Evolutionary conservation across 305 asterid genomes (phyloP).

Genomic region (Solanum aculeatissimum): DNA sequence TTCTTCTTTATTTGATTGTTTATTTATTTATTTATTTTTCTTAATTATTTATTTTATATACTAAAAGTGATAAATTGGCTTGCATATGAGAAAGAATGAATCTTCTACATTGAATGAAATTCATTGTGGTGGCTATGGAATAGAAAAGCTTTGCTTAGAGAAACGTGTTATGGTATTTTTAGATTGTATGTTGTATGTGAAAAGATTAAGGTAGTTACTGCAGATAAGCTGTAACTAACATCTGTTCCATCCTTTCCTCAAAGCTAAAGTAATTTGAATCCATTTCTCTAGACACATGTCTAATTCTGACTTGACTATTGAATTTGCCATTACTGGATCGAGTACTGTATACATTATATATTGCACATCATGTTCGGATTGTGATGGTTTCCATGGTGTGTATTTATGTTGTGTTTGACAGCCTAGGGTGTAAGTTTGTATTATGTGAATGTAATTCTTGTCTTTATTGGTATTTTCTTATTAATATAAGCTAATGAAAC

Average conservation of each 20-base stretch:
- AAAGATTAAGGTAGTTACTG: background rate
- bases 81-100: background rate
- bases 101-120: background rate
- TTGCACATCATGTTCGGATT: background rate
- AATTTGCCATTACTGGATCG: background rate
- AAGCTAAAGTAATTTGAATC: background rate
- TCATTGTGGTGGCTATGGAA: background rate
- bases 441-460: background rate
- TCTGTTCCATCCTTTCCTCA: background rate
- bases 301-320: background rate
- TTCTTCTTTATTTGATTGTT: too few species aligned
- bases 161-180: background rate
- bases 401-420: background rate
- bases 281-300: background rate
- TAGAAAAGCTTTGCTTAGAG: background rate
- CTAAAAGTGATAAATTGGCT: too few species aligned
- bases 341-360: background rate
- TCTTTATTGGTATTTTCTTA: background rate
- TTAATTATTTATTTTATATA: too few species aligned
- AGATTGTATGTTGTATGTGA: background rate
- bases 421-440: background rate
- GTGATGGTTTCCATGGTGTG: background rate
- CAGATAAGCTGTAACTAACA: background rate
- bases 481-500: slow-evolving; percentile 14
- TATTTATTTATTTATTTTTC: too few species aligned